phyloP scores from a whole-genome alignment of 352 stramenopile genomes.

The Pythium phragmiticola region DNA sequence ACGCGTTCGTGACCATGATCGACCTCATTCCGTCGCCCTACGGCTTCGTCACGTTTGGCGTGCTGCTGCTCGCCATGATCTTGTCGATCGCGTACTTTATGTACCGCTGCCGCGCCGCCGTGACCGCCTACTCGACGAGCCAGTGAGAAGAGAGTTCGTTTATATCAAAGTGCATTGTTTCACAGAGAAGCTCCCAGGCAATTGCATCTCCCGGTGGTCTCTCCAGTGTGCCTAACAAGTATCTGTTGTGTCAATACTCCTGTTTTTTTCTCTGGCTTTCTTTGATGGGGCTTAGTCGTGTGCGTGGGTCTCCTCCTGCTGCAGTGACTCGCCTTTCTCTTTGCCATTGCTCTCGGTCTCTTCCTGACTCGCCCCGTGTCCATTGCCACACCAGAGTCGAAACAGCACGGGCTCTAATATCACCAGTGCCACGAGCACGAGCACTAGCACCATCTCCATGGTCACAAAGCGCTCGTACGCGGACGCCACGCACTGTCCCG shows the following conservation, averaged over 20 bases:
- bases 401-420: conserved; percentile 20
- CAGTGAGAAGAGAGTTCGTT: background rate
- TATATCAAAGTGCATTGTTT: too few relatives aligned
- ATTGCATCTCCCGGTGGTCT: too few relatives aligned
- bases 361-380: background rate
- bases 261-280: background rate
- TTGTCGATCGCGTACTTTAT: conserved; percentile 44
- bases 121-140: conserved; percentile 22
- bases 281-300: too few relatives aligned
- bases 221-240: too few relatives aligned
- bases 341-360: background rate
- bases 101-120: conserved; percentile 55
- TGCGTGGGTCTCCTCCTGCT: background rate
- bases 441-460: conserved; percentile 12
- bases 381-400: conserved; percentile 16
- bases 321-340: background rate
- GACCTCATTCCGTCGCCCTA: conserved; percentile 60
- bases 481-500: background rate
- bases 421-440: background rate
- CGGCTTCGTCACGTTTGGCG: conserved; percentile 58
- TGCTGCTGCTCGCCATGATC: conserved; percentile 39
- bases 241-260: background rate
- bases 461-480: conserved; percentile 19
- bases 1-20: conserved; percentile 63
- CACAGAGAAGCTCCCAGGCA: too few relatives aligned